These are phyloP conservation scores for Pelargonium citronellum DNA, from an alignment of 441 rosid species.

Conservation along the genomic window DNA sequence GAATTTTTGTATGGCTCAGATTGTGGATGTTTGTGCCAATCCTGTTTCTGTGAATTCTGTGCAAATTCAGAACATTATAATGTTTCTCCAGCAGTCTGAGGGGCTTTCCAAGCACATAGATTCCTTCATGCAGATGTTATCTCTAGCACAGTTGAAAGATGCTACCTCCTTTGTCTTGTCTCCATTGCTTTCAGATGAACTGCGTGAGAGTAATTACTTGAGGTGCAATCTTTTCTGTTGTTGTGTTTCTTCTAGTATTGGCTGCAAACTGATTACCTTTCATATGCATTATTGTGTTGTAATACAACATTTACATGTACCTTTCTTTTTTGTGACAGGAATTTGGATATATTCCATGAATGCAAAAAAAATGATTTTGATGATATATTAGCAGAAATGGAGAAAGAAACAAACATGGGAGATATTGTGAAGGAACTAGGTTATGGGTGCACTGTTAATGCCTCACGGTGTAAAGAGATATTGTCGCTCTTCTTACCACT, in stretches of 20 bases:
- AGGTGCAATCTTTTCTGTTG: slow-evolving; percentile 17
- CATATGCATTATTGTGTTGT: slow-evolving; percentile 9
- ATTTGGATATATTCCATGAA: slow-evolving; percentile 40
- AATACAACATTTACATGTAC: slow-evolving; percentile 9
- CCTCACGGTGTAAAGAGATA: slow-evolving; percentile 65
- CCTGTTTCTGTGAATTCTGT: slow-evolving; percentile 50
- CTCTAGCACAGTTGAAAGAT: slow-evolving; percentile 57
- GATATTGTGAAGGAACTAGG: slow-evolving; percentile 86
- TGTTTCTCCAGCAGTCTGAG: slow-evolving; percentile 74
- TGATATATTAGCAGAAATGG: slow-evolving; percentile 73
- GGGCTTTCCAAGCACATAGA: slow-evolving; percentile 66
- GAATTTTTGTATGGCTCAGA: slow-evolving; percentile 59
- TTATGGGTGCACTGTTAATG: slow-evolving; percentile 77
- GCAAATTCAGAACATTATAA: slow-evolving; percentile 62
- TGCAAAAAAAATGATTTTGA: slow-evolving; percentile 64
- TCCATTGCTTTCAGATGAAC: slow-evolving; percentile 59
- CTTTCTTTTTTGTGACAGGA: slow-evolving; percentile 34
- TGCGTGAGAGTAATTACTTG: slow-evolving; percentile 45
- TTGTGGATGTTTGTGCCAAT: slow-evolving; percentile 54
- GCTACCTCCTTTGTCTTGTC: slow-evolving; percentile 45
- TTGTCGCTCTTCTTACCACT: slow-evolving; percentile 66
- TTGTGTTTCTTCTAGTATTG: slow-evolving; percentile 11
- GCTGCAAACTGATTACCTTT: neutral
- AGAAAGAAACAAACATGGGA: slow-evolving; percentile 67
- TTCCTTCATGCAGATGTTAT: slow-evolving; percentile 60